Evolutionary conservation across 139 green algal species (phyloP).

Genomic region (Coelastrella sp.): DNA sequence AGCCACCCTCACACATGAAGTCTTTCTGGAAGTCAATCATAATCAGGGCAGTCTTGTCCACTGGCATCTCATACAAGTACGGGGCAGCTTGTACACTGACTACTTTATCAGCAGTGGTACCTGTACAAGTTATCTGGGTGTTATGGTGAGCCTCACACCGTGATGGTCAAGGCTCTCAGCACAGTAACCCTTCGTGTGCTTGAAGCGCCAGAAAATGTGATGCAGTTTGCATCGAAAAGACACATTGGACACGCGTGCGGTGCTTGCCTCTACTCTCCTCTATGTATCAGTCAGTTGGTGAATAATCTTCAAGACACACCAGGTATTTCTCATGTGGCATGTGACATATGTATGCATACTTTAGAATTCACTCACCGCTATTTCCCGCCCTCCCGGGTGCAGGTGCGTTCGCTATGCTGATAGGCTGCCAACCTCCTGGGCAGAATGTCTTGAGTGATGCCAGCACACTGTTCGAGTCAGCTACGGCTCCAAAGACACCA

Average conservation of each 20-base stretch:
- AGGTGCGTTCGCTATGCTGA: not conserved
- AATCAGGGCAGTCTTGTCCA: constrained; percentile 59
- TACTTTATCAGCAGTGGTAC: not conserved
- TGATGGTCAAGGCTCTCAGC: no score
- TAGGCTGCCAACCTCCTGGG: not conserved
- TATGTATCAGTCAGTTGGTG: no score
- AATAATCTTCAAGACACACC: no score
- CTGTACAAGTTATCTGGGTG: not conserved
- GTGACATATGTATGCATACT: no score
- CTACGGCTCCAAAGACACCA: constrained; percentile 68
- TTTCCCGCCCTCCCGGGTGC: not conserved
- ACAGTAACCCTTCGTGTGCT: no score
- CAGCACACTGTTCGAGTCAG: constrained; percentile 39
- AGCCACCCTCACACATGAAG: constrained; percentile 72
- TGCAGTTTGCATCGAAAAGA: no score
- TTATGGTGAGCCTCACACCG: not conserved
- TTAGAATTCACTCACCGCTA: not conserved
- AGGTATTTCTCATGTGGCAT: no score
- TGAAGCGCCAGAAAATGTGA: no score
- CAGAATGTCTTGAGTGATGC: constrained; percentile 29
- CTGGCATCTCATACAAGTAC: constrained; percentile 49
- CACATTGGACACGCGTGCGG: no score
- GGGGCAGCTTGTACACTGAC: constrained; percentile 30
- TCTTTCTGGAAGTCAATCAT: constrained; percentile 84
- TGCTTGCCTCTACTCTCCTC: no score